A percentile compares a stretch with the other conserved stretches of the same genome.
Conservation (phyloP, 225 moss, liverwort and hornwort species). For the Sphagnum tenellum region DNA sequence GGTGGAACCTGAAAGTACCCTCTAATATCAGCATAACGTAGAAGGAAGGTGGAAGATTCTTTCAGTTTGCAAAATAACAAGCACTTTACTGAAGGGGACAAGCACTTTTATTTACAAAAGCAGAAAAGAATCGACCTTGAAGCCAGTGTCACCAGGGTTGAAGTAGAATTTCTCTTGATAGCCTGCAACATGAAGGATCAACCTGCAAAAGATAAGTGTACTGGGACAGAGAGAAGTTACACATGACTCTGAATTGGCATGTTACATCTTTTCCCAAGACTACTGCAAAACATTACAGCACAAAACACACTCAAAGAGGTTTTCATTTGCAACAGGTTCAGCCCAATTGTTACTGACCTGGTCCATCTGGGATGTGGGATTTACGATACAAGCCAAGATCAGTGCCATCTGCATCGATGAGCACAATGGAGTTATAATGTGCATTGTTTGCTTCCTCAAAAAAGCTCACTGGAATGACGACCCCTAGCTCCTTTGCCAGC, state of each 20-base stretch:
- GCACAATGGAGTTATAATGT: conserved; percentile 74
- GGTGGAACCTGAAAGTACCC: too few species aligned
- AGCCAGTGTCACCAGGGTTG: conserved; percentile 98
- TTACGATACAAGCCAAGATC: conserved; percentile 89
- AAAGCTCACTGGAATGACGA: conserved; percentile 88
- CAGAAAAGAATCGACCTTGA: conserved; percentile 37
- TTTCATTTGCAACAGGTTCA: not conserved
- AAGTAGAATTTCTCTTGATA: conserved; percentile 99
- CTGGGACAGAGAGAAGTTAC: too few species aligned
- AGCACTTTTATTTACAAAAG: not conserved
- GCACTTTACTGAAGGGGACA: too few species aligned
- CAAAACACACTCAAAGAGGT: not conserved
- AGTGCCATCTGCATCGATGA: conserved; percentile 88
- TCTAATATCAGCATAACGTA: too few species aligned
- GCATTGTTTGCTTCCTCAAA: conserved; percentile 91
- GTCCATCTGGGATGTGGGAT: conserved; percentile 91
- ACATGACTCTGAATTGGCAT: too few species aligned
- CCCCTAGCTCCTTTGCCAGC: conserved; percentile 75
- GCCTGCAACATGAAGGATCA: conserved; percentile 17
- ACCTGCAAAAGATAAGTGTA: too few species aligned
- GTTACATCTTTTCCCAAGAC: too few species aligned
- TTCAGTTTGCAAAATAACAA: too few species aligned
- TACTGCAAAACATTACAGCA: not conserved
- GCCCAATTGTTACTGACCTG: conserved; percentile 23
- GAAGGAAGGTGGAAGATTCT: too few species aligned